These are phyloP conservation scores for Choiromyces venosus DNA, from an alignment of 495 filamentous ascomycete genomes.

Conservation along the genomic window DNA sequence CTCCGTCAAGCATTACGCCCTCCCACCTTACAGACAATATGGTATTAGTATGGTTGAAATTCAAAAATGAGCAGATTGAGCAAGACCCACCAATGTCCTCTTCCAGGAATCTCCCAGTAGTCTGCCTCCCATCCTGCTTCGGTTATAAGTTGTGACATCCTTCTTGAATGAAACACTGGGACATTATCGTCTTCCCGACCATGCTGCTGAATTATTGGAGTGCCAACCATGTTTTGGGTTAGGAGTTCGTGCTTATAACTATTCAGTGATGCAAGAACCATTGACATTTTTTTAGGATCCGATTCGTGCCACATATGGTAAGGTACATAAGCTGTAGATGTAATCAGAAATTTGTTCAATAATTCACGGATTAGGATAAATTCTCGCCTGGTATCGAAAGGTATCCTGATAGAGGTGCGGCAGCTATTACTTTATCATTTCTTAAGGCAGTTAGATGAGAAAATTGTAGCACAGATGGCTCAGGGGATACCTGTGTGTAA, in stretches of 20 bases:
- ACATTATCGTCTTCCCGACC: slow-evolving; percentile 56
- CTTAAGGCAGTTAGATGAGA: slow-evolving; percentile 24
- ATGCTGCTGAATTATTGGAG: slow-evolving; percentile 56
- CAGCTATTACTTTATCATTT: slow-evolving; percentile 55
- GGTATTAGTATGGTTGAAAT: slow-evolving; percentile 1
- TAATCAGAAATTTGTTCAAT: slow-evolving; percentile 26
- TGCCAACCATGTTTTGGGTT: slow-evolving; percentile 50
- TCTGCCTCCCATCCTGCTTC: slow-evolving; percentile 45
- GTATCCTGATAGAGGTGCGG: slow-evolving; percentile 55
- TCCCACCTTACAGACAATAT: slow-evolving; percentile 23
- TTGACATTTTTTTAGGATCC: slow-evolving; percentile 48
- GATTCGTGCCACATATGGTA: slow-evolving; percentile 53
- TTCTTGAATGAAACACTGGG: slow-evolving; percentile 54
- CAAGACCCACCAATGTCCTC: slow-evolving; percentile 50
- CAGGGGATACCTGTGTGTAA: slow-evolving; percentile 48
- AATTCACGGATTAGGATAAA: not conserved
- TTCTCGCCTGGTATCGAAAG: slow-evolving; percentile 54
- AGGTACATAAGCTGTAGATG: slow-evolving; percentile 53
- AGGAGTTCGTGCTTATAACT: slow-evolving; percentile 56
- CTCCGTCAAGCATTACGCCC: slow-evolving; percentile 45
- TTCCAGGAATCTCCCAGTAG: slow-evolving; percentile 51
- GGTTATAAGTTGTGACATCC: slow-evolving; percentile 49
- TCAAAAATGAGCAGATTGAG: not conserved
- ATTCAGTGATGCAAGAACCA: slow-evolving; percentile 48
- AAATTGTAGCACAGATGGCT: not conserved